phyloP scores from a whole-genome alignment of 495 filamentous ascomycete species.

The Xylaria bambusicola region DNA sequence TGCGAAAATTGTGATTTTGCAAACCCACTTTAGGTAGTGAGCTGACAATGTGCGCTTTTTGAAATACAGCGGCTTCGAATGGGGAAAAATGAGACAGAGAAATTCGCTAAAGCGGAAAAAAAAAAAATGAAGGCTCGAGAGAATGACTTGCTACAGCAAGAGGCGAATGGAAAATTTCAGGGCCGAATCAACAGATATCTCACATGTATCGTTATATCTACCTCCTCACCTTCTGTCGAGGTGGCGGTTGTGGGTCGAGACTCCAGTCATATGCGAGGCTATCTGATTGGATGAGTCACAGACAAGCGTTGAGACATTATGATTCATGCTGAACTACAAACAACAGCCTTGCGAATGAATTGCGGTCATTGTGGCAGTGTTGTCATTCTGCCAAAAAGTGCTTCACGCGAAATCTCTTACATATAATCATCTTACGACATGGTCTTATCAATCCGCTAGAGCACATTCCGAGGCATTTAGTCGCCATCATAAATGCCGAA shows the following conservation, averaged over 20 bases:
- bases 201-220: constrained; percentile 3
- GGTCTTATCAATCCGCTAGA: too few relatives aligned
- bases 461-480: too few relatives aligned
- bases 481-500: too few relatives aligned
- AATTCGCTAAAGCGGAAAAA: not conserved
- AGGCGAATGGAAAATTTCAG: not conserved
- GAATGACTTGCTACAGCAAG: not conserved
- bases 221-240: too few relatives aligned
- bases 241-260: constrained; percentile 25
- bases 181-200: not conserved
- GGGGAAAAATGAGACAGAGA: not conserved
- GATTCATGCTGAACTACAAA: constrained; percentile 15
- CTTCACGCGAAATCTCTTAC: too few relatives aligned
- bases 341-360: constrained; percentile 2
- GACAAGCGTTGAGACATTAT: constrained; percentile 13
- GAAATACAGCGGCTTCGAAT: constrained; percentile 57
- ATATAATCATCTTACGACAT: too few relatives aligned
- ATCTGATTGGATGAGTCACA: constrained; percentile 21
- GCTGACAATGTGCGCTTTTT: constrained; percentile 48
- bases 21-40: too few relatives aligned
- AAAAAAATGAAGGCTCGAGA: not conserved
- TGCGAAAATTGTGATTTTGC: not conserved
- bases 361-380: not conserved
- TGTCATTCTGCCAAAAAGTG: too few relatives aligned
- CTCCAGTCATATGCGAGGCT: constrained; percentile 31